Percentiles rank a stretch among this genome's conserved stretches.
Evolutionary conservation across 345 rosid genomes (phyloP).

Genomic region (Eutrema japonicum): DNA sequence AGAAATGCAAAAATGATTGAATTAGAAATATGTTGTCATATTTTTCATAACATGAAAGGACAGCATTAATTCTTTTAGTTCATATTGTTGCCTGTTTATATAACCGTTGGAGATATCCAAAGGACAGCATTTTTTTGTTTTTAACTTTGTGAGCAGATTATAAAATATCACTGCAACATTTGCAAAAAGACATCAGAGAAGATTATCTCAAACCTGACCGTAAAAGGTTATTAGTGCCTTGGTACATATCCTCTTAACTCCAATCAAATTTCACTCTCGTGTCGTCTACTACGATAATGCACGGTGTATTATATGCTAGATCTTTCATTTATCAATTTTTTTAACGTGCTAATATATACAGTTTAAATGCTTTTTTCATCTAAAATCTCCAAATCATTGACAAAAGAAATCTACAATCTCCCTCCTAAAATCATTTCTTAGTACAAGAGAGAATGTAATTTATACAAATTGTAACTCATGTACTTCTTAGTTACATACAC

Average conservation of each 20-base stretch:
- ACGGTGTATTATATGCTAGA: background rate
- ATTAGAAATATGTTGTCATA: background rate
- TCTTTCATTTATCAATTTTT: background rate
- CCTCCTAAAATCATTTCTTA: background rate
- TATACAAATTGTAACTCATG: conserved; percentile 40
- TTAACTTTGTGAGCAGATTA: background rate
- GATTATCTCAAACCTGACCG: conserved; percentile 7
- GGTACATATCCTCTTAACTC: conserved; percentile 35
- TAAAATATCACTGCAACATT: background rate
- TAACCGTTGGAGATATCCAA: conserved; percentile 36
- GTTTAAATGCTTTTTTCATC: background rate
- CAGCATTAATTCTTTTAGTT: background rate
- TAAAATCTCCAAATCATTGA: background rate
- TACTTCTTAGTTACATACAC: conserved; percentile 36
- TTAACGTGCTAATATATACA: background rate
- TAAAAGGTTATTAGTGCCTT: conserved; percentile 29
- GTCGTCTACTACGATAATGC: conserved; percentile 1
- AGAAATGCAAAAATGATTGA: conserved; percentile 1
- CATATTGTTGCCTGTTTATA: background rate
- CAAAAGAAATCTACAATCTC: background rate
- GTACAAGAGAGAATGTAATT: conserved; percentile 18
- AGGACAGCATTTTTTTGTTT: conserved; percentile 15
- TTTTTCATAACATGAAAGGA: conserved; percentile 8
- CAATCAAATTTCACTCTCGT: conserved; percentile 30
- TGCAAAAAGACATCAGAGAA: background rate